Conservation (phyloP, 169 alveolate genomes). For the Plasmodium fragile region DNA sequence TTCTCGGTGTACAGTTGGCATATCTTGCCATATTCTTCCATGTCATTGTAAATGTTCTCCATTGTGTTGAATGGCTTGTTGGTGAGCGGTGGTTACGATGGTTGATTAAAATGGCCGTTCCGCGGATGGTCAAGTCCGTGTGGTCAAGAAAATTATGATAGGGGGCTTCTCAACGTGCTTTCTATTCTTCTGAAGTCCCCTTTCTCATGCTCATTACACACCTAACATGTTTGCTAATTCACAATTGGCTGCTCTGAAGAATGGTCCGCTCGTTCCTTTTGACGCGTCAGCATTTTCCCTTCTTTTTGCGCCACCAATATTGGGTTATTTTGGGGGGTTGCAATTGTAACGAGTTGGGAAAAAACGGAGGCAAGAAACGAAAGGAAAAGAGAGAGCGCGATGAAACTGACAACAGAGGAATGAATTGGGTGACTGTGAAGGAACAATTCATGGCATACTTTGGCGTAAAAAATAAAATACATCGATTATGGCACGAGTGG, state of each 20-base stretch:
- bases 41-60: conserved; percentile 73
- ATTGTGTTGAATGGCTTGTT: not conserved
- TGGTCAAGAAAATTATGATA: not conserved
- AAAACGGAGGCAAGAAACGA: not conserved
- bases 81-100: not conserved
- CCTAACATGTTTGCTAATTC: not conserved
- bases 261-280: not conserved
- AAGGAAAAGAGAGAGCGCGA: not conserved
- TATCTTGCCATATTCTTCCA: conserved; percentile 76
- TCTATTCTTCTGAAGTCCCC: not conserved
- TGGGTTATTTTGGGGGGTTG: not conserved
- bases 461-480: not conserved
- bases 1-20: conserved; percentile 61
- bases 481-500: not conserved
- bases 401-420: not conserved
- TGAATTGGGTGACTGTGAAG: not conserved
- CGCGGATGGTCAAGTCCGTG: not conserved
- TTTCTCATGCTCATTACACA: not conserved
- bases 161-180: not conserved
- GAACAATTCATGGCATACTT: not conserved
- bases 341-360: not conserved
- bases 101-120: not conserved
- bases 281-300: not conserved
- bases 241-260: not conserved
- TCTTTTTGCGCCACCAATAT: not conserved